Base-by-base conservation (phyloP, 805 yeast genomes). In the Torulaspora gathmanii region DNA sequence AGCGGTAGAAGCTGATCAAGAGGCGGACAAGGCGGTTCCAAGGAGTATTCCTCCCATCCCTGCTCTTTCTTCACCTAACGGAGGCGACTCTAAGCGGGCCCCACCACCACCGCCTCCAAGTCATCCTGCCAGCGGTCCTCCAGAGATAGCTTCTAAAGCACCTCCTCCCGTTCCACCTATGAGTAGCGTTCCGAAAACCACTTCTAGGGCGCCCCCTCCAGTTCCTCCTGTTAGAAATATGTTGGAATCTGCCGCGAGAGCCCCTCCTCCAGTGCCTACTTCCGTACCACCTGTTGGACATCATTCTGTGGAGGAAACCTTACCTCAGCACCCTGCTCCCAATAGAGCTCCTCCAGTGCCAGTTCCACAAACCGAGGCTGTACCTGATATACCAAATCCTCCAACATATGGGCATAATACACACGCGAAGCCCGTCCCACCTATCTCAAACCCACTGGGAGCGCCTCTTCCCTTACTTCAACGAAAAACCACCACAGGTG, bases 401-500 rank as follows among this genome's bases (percentile, higher is more conserved):
- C 31, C 34, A 6, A 8, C 22, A 22, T 36, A 22, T 31, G 36
- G 31, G 26, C 41, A 22, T 31, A 22, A 9, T 16, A 31, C 15
- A 3, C 8, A 22, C 25, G 8, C 34, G n/a, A 19, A 31, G 11
- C 19, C 6, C 13, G 12, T 4, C 10, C 17, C 34, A 15, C 34
- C 34, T 12, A 16, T 13, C 6, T 12, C 20, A 31, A 31, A 31
- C 19, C 34, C 34, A 16, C 34, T 22, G 9, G n/a, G 20, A 12
- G 22, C 34, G 9, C 34, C 34, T 16, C 12, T 31, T 5, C 17
- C 34, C 8, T 28, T 29, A 15, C 27, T 49, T 17, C 28, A 37
- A 5, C 53, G 40, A 33, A 52, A 52, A 36, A 16, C 51, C 31
- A 54, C 53, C 22, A 51, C 53, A 5, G 40, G 25, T 35, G 60